These are phyloP conservation scores for Pseudophaeomoniella oleicola DNA, from an alignment of 2,329 filamentous ascomycete species.

Conservation along the genomic window DNA sequence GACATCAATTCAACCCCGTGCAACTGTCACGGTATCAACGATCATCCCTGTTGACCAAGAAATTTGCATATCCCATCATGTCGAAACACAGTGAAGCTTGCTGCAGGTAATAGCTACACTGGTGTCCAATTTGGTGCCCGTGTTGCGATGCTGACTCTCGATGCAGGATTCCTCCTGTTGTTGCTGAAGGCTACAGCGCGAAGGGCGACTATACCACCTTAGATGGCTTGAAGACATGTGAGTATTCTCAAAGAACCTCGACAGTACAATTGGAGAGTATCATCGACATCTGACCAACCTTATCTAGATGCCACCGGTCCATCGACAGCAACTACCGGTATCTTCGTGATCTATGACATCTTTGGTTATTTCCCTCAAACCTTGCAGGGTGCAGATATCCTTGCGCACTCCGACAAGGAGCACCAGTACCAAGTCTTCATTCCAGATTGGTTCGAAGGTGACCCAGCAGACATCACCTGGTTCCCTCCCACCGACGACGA, in stretches of 20 bases:
- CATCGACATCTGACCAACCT: neutral
- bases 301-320: constrained; percentile 40
- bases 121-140: no score
- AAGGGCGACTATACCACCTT: constrained; percentile 46
- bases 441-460: constrained; percentile 78
- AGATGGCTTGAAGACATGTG: constrained; percentile 48
- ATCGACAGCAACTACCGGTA: constrained; percentile 38
- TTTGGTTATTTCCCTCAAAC: constrained; percentile 52
- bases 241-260: constrained; percentile 6
- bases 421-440: constrained; percentile 73
- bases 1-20: neutral
- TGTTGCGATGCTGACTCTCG: neutral
- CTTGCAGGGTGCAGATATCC: constrained; percentile 48
- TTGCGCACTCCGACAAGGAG: constrained; percentile 48
- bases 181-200: constrained; percentile 32
- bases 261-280: constrained; percentile 1
- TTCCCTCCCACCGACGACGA: constrained; percentile 46
- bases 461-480: constrained; percentile 48
- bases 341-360: constrained; percentile 39
- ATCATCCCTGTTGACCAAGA: neutral
- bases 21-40: neutral
- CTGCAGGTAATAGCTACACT: constrained; percentile 21
- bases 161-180: constrained; percentile 24
- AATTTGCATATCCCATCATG: constrained; percentile 6
- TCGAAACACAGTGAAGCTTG: constrained; percentile 28